Conservation (phyloP, 257 asterid genomes). For the Lycium barbarum region DNA sequence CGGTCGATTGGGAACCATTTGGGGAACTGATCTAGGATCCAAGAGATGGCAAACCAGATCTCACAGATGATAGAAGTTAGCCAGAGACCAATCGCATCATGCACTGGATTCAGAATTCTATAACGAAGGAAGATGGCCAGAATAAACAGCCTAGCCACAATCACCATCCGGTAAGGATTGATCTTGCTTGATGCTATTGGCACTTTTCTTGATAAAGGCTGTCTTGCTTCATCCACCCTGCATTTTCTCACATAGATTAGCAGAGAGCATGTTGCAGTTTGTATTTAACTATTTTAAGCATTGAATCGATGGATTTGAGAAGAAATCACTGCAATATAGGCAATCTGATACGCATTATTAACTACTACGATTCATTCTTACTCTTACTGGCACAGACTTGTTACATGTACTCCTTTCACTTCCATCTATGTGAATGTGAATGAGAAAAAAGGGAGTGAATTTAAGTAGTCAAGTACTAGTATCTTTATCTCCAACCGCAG, state of each 20-base stretch:
- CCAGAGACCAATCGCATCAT: slow-evolving; percentile 96
- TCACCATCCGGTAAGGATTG: slow-evolving; percentile 96
- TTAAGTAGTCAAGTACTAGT: slow-evolving; percentile 15
- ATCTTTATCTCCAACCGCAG: background rate
- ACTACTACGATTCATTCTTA: background rate
- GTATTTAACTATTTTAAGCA: background rate
- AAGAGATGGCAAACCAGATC: slow-evolving; percentile 95
- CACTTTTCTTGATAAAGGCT: slow-evolving; percentile 91
- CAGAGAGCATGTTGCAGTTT: background rate
- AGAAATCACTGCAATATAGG: slow-evolving; percentile 14
- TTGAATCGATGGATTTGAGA: background rate
- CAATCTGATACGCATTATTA: no score
- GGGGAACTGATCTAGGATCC: slow-evolving; percentile 99
- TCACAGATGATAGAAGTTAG: slow-evolving; percentile 94
- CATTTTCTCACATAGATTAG: slow-evolving; percentile 40
- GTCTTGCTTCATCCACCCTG: slow-evolving; percentile 94
- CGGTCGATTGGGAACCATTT: slow-evolving; percentile 95
- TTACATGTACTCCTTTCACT: background rate
- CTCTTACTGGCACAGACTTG: background rate
- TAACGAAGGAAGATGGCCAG: slow-evolving; percentile 88
- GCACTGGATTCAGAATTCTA: slow-evolving; percentile 88
- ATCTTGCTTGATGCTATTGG: slow-evolving; percentile 93
- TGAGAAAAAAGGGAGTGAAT: background rate
- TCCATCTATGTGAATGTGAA: slow-evolving; percentile 11
- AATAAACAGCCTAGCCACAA: slow-evolving; percentile 79